Percentiles rank a stretch among this genome's conserved stretches.
phyloP scores from a whole-genome alignment of 495 filamentous ascomycete genomes.

The Xylaria palmicola region DNA sequence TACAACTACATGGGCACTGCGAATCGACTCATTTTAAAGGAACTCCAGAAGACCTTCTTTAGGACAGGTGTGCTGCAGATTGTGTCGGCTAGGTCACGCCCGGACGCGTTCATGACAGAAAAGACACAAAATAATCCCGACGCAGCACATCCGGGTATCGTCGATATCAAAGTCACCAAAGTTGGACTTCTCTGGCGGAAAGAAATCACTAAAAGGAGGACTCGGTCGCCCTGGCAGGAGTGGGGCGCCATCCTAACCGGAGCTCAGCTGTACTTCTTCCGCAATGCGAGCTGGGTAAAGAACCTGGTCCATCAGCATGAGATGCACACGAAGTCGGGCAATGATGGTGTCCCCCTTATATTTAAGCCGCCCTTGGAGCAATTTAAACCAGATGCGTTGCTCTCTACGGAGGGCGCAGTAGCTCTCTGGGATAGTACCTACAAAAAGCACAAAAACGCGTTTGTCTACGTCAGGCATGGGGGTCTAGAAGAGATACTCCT shows the following conservation, averaged over 20 bases:
- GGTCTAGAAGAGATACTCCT: constrained; percentile 89
- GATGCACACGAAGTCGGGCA: constrained; percentile 66
- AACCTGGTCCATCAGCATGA: constrained; percentile 84
- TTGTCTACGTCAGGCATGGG: constrained; percentile 85
- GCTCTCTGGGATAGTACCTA: constrained; percentile 83
- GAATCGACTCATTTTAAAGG: constrained; percentile 67
- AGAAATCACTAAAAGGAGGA: constrained; percentile 89
- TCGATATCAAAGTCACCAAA: constrained; percentile 96
- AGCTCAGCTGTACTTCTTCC: constrained; percentile 95
- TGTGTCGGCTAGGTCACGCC: constrained; percentile 84
- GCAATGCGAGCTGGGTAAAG: constrained; percentile 90
- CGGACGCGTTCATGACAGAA: constrained; percentile 90
- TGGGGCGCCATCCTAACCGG: constrained; percentile 96
- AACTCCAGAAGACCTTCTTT: constrained; percentile 83
- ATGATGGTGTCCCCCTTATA: constrained; percentile 67
- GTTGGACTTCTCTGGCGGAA: constrained; percentile 96
- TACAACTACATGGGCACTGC: constrained; percentile 83
- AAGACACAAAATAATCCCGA: constrained; percentile 79
- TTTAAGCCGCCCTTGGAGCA: constrained; percentile 86
- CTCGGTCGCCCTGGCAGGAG: constrained; percentile 95
- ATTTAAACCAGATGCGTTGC: constrained; percentile 88
- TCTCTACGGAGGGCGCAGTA: constrained; percentile 90
- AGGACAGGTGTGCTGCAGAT: constrained; percentile 91
- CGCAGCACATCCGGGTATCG: constrained; percentile 86
- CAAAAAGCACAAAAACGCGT: constrained; percentile 94